Evolutionary conservation across 139 green algal genomes (phyloP).

Genomic region (Desmodesmus armatus): DNA sequence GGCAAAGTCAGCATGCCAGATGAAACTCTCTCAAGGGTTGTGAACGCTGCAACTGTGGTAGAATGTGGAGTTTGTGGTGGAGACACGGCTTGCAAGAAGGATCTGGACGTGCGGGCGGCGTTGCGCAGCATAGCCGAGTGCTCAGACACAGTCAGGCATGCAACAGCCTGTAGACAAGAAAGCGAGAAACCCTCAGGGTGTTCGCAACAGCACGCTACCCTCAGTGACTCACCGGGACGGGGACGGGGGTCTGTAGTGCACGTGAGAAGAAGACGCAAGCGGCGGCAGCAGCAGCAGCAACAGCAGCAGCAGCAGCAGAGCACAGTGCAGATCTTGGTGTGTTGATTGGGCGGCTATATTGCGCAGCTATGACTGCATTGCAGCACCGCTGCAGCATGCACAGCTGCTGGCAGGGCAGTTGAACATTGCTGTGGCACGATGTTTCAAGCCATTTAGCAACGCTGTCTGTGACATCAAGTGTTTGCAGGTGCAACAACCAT

Average conservation of each 20-base stretch:
- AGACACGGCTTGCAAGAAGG: no score
- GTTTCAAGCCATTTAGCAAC: background rate
- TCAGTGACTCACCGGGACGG: no score
- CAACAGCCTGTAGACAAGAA: background rate
- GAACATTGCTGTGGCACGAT: background rate
- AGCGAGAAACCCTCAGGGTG: background rate
- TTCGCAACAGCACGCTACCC: background rate
- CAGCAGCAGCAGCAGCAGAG: background rate
- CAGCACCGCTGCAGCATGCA: background rate
- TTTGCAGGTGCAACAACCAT: background rate
- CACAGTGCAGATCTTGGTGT: background rate
- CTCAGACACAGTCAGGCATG: background rate
- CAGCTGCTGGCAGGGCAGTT: background rate
- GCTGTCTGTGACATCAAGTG: background rate
- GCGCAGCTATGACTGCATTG: background rate
- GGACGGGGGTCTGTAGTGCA: no score
- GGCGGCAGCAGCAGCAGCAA: conserved; percentile 5
- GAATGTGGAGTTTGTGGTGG: no score
- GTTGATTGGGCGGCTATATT: background rate
- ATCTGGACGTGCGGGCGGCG: background rate
- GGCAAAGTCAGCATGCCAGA: no score
- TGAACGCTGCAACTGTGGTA: no score
- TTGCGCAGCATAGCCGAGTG: background rate
- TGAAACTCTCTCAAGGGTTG: no score
- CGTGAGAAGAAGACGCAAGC: no score